A percentile compares a stretch with the other conserved stretches of the same genome.
These are phyloP conservation scores for Bruguiera parviflora DNA, from an alignment of 345 rosid genomes.

Conservation along the genomic window DNA sequence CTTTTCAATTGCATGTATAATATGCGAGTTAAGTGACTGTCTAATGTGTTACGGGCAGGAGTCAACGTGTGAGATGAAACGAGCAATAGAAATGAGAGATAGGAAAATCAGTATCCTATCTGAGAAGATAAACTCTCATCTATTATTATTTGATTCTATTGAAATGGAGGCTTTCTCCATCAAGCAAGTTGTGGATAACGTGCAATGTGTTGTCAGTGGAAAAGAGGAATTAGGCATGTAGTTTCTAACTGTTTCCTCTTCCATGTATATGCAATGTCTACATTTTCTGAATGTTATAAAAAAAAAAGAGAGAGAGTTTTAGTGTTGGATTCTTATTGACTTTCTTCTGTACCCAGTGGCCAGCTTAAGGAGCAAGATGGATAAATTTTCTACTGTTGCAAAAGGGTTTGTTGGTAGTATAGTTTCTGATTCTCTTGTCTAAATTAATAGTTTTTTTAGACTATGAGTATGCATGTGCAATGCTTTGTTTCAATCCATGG, in stretches of 20 bases:
- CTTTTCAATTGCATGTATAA: background rate
- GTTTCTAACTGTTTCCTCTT: slow-evolving; percentile 25
- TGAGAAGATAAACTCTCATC: slow-evolving; percentile 60
- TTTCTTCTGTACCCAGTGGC: slow-evolving; percentile 46
- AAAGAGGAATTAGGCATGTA: slow-evolving; percentile 80
- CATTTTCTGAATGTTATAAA: slow-evolving; percentile 1
- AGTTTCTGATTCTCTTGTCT: slow-evolving; percentile 7
- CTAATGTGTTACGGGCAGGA: slow-evolving; percentile 45
- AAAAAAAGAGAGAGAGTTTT: background rate
- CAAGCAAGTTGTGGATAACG: slow-evolving; percentile 52
- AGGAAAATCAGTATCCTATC: slow-evolving; percentile 44
- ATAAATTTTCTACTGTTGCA: slow-evolving; percentile 49
- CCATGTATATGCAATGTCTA: slow-evolving; percentile 2
- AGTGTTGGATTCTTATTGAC: slow-evolving; percentile 12
- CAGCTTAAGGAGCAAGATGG: slow-evolving; percentile 64
- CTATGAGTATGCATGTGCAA: background rate
- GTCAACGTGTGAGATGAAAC: slow-evolving; percentile 64
- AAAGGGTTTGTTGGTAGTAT: slow-evolving; percentile 50
- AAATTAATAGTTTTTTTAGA: slow-evolving; percentile 3
- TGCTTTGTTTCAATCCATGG: background rate
- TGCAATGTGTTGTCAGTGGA: slow-evolving; percentile 51
- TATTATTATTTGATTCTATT: slow-evolving; percentile 70
- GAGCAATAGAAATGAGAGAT: slow-evolving; percentile 51
- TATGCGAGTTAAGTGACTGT: background rate
- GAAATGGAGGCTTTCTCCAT: slow-evolving; percentile 67